Evolutionary conservation across 495 filamentous ascomycete genomes (phyloP).

Genomic region (Lentithecium fluviatile): DNA sequence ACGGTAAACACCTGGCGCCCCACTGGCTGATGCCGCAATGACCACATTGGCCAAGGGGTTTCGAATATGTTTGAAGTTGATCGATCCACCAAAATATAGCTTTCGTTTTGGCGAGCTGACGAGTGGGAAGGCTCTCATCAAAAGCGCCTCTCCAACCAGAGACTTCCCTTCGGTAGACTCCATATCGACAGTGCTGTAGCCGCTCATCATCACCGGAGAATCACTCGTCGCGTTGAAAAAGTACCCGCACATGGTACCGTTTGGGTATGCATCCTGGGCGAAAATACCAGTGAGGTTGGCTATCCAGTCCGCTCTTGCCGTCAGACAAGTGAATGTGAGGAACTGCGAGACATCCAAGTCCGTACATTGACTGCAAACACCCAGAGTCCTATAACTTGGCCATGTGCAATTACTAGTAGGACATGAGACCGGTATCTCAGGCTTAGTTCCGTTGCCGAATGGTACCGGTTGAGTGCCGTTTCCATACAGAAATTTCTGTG

Average conservation of each 20-base stretch:
- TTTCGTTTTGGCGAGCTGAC: background rate
- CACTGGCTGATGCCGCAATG: background rate
- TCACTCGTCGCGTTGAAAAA: slow-evolving; percentile 17
- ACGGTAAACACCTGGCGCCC: slow-evolving; percentile 3
- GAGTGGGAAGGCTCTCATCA: slow-evolving; percentile 16
- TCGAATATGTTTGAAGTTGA: slow-evolving; percentile 20
- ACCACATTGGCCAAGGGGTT: slow-evolving; percentile 14
- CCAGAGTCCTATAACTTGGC: slow-evolving; percentile 22
- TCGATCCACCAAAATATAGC: slow-evolving; percentile 19
- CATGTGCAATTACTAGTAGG: slow-evolving; percentile 32
- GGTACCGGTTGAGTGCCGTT: background rate
- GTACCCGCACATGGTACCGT: slow-evolving; percentile 27
- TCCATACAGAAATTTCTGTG: no score
- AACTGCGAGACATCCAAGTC: slow-evolving; percentile 12
- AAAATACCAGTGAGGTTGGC: background rate
- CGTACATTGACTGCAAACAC: slow-evolving; percentile 18
- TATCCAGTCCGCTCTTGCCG: background rate
- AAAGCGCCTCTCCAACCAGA: slow-evolving; percentile 6
- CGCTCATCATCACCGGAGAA: slow-evolving; percentile 18
- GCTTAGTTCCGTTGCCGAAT: background rate
- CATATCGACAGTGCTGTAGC: slow-evolving; percentile 2
- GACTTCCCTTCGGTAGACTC: background rate
- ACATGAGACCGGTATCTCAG: slow-evolving; percentile 23
- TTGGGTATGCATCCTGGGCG: slow-evolving; percentile 5
- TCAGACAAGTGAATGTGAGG: background rate